These are phyloP conservation scores for Pichia sp. DNA, from an alignment of 1,139 yeast genomes.

Conservation along the genomic window DNA sequence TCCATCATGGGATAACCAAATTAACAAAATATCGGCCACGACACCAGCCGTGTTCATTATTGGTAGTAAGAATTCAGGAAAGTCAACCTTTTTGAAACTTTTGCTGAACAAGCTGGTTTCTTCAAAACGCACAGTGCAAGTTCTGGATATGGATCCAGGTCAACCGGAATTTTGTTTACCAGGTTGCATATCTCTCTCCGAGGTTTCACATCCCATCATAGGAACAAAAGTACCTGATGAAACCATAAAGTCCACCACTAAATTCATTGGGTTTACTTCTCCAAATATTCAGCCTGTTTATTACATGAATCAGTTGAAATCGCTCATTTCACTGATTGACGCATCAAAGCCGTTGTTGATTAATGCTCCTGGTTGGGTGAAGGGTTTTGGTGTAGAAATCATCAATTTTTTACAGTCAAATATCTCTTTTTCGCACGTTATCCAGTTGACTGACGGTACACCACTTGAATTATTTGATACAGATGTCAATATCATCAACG, in stretches of 20 bases:
- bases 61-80: constrained; percentile 77
- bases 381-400: constrained; percentile 75
- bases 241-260: neutral
- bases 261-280: constrained; percentile 51
- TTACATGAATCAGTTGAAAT: constrained; percentile 40
- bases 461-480: constrained; percentile 1
- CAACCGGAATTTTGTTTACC: constrained; percentile 78
- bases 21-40: constrained; percentile 9
- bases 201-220: constrained; percentile 25
- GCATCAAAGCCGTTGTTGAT: constrained; percentile 43
- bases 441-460: constrained; percentile 29
- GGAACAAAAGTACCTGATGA: constrained; percentile 24
- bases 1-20: constrained; percentile 19
- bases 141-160: constrained; percentile 85
- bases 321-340: constrained; percentile 29
- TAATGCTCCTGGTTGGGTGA: constrained; percentile 91
- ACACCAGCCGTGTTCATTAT: constrained; percentile 27
- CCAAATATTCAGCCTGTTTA: constrained; percentile 63
- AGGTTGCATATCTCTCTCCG: constrained; percentile 49
- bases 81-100: constrained; percentile 60
- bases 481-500: constrained; percentile 3
- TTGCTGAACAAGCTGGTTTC: constrained; percentile 38
- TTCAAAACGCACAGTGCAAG: constrained; percentile 21
- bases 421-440: constrained; percentile 47
- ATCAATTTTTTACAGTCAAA: constrained; percentile 39